phyloP scores from a whole-genome alignment of 345 rosid genomes.

The Excoecaria cochinchinensis region DNA sequence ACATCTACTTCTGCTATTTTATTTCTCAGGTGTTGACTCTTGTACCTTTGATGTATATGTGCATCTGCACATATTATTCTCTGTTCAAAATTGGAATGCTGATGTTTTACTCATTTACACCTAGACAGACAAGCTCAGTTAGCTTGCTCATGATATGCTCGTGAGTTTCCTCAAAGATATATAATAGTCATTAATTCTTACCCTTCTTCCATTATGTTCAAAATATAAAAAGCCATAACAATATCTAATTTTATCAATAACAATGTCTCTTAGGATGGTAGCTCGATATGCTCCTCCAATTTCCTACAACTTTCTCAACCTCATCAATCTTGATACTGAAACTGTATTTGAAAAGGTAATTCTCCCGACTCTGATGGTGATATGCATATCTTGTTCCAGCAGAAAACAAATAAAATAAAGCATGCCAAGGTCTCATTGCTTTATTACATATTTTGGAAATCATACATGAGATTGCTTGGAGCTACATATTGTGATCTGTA shows the following conservation, averaged over 20 bases:
- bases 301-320: conserved; percentile 95
- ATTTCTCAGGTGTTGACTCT: conserved; percentile 76
- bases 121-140: conserved; percentile 94
- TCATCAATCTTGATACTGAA: conserved; percentile 59
- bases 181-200: conserved; percentile 7
- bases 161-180: conserved; percentile 47
- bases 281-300: conserved; percentile 98
- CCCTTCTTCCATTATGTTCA: background rate
- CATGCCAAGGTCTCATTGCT: background rate
- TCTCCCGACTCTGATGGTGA: conserved; percentile 12
- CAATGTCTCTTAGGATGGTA: conserved; percentile 68
- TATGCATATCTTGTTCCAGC: background rate
- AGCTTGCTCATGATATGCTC: conserved; percentile 99
- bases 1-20: conserved; percentile 10
- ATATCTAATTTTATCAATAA: conserved; percentile 14
- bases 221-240: background rate
- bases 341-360: conserved; percentile 92
- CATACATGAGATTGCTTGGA: background rate
- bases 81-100: conserved; percentile 94
- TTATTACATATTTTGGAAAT: background rate
- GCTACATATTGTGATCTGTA: background rate
- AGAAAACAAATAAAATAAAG: conserved; percentile 5
- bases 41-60: conserved; percentile 96
- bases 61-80: conserved; percentile 93
- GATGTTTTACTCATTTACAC: conserved; percentile 97